These are phyloP conservation scores for Teratosphaeria pseudoeucalypti DNA, from an alignment of 2,329 filamentous ascomycete species.

Conservation along the genomic window DNA sequence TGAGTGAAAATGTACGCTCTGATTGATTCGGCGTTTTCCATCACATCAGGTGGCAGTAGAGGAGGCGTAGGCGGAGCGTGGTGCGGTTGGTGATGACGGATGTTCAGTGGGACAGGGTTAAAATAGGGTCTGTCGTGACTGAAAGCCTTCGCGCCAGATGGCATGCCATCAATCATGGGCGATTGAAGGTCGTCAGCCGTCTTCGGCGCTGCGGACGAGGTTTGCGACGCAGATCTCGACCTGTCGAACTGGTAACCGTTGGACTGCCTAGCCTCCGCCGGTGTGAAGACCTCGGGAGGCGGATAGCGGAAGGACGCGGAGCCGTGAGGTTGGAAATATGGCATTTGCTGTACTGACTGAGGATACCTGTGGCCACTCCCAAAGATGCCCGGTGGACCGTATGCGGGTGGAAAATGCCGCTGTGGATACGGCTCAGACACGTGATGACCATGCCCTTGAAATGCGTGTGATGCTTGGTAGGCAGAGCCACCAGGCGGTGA, in stretches of 20 bases:
- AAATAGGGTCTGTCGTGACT: constrained; percentile 6
- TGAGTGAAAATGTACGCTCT: constrained; percentile 20
- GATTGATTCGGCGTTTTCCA: constrained; percentile 21
- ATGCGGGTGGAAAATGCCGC: constrained; percentile 4
- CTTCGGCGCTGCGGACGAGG: constrained; percentile 10
- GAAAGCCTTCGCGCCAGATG: constrained; percentile 6
- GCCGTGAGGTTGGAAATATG: constrained; percentile 6
- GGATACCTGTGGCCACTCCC: constrained; percentile 11
- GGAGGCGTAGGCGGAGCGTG: constrained; percentile 4
- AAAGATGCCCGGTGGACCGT: constrained; percentile 4
- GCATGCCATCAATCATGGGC: constrained; percentile 7
- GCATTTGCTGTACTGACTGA: constrained; percentile 3
- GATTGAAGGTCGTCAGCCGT: constrained; percentile 13
- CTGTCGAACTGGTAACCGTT: constrained; percentile 10
- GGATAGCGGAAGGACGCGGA: constrained; percentile 17
- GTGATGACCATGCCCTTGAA: constrained; percentile 18
- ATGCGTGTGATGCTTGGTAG: constrained; percentile 13
- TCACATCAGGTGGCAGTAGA: constrained; percentile 12
- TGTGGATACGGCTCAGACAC: constrained; percentile 13
- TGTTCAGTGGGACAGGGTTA: constrained; percentile 1
- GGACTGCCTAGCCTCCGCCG: constrained; percentile 5
- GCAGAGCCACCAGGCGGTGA: constrained; percentile 5
- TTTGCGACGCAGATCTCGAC: constrained; percentile 18
- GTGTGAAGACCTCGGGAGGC: constrained; percentile 15
- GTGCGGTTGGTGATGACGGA: constrained; percentile 9